phyloP scores from a whole-genome alignment of 148 eudicot genomes.

The Spergularia bocconei region DNA sequence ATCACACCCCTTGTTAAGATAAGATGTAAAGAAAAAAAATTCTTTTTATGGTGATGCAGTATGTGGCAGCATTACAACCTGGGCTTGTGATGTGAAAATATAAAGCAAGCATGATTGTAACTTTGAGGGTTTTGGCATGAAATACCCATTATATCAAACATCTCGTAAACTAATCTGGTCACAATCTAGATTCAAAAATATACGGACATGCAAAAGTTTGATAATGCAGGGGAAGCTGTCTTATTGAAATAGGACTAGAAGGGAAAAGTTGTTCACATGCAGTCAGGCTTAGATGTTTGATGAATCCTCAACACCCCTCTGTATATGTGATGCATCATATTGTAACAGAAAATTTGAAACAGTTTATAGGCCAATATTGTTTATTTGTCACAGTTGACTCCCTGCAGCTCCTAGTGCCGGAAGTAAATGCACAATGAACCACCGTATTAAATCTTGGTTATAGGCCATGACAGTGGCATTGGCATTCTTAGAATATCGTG shows the following conservation, averaged over 20 bases:
- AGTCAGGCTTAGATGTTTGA: not conserved
- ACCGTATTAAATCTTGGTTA: no score
- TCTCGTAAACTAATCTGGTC: not conserved
- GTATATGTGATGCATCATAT: not conserved
- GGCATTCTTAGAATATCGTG: no score
- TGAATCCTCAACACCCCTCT: not conserved
- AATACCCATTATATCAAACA: not conserved
- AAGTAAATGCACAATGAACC: no score
- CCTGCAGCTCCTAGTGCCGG: not conserved
- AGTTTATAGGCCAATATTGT: not conserved
- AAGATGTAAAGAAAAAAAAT: not conserved
- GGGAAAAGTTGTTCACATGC: no score
- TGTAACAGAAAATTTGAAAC: not conserved
- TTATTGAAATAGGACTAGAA: conserved; percentile 5
- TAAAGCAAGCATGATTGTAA: not conserved
- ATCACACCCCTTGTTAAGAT: not conserved
- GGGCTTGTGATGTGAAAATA: conserved; percentile 1
- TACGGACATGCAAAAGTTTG: conserved; percentile 11
- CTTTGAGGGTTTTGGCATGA: not conserved
- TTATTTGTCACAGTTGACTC: not conserved
- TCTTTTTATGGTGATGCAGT: not conserved
- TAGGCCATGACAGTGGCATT: no score
- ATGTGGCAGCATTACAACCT: conserved; percentile 9
- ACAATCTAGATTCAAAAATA: conserved; percentile 5
- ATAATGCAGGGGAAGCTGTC: conserved; percentile 5